Conservation (phyloP, 257 asterid species). For the Rubia yunnanensis region DNA sequence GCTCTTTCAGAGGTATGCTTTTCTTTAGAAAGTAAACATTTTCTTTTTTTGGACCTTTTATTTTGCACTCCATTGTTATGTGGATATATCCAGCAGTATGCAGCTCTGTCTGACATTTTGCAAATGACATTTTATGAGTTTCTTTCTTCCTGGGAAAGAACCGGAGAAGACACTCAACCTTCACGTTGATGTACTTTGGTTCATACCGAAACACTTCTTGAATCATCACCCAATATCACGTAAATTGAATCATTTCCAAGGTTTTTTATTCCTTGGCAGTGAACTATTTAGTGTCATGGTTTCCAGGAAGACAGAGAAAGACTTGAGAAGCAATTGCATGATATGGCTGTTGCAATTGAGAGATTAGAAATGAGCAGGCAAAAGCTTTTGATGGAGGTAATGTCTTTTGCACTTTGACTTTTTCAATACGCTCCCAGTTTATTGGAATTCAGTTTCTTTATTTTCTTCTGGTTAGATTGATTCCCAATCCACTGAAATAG, state of each 20-base stretch:
- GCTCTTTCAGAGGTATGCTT: constrained; percentile 49
- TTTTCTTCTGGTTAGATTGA: constrained; percentile 51
- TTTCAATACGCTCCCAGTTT: background rate
- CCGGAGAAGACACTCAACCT: background rate
- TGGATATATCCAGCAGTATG: background rate
- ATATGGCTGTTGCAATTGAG: constrained; percentile 89
- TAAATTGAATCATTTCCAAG: background rate
- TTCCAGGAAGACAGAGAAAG: constrained; percentile 78
- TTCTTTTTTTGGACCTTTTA: constrained; percentile 2
- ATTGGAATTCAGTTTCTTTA: constrained; percentile 17
- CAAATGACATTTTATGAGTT: background rate
- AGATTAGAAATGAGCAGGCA: constrained; percentile 87
- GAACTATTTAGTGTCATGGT: constrained; percentile 8
- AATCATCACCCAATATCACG: background rate
- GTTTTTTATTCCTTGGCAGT: background rate
- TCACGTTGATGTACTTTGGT: background rate
- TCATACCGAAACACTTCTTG: background rate
- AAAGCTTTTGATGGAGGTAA: constrained; percentile 82
- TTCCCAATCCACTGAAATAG: constrained; percentile 95
- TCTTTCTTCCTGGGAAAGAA: background rate
- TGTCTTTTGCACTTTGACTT: constrained; percentile 1
- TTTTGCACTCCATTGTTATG: constrained; percentile 4
- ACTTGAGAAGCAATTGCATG: constrained; percentile 89
- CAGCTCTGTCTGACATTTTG: background rate
- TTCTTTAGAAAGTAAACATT: constrained; percentile 3